Conservation (phyloP, 257 asterid genomes). For the Plantago major region DNA sequence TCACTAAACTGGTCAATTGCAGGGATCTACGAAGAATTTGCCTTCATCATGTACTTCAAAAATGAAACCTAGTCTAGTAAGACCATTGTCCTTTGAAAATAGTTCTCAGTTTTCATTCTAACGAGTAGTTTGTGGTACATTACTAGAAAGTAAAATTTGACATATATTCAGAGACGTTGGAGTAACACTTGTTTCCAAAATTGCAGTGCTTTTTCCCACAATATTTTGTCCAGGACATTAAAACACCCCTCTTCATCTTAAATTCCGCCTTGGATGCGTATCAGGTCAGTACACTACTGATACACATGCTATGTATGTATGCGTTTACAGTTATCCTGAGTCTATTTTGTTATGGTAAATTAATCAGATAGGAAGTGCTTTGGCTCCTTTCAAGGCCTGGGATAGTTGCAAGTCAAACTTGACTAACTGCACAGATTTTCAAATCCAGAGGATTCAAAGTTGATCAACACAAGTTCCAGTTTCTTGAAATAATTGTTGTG, state of each 20-base stretch:
- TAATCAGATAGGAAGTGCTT: slow-evolving; percentile 42
- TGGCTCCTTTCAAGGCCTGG: slow-evolving; percentile 67
- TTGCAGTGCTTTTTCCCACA: slow-evolving; percentile 91
- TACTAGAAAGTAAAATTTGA: no score
- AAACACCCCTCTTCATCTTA: slow-evolving; percentile 65
- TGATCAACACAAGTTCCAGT: no score
- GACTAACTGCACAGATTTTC: slow-evolving; percentile 43
- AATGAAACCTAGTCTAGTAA: slow-evolving; percentile 66
- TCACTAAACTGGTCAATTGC: slow-evolving; percentile 20
- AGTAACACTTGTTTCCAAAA: no score
- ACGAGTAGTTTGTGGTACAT: no score
- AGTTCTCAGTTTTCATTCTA: background rate
- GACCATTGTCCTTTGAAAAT: slow-evolving; percentile 14
- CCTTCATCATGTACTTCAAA: slow-evolving; percentile 58
- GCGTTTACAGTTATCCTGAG: background rate
- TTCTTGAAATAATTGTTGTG: background rate
- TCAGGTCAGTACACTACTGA: slow-evolving; percentile 54
- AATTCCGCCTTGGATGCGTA: slow-evolving; percentile 90
- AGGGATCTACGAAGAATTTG: slow-evolving; percentile 82
- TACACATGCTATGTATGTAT: background rate
- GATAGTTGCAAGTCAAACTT: slow-evolving; percentile 53
- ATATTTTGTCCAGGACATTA: slow-evolving; percentile 48
- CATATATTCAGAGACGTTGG: no score
- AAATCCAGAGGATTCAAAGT: slow-evolving; percentile 43
- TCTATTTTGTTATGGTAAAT: background rate